phyloP scores from a whole-genome alignment of 1,284 basidiomycete genomes.

The Melampsora larici-populina region DNA sequence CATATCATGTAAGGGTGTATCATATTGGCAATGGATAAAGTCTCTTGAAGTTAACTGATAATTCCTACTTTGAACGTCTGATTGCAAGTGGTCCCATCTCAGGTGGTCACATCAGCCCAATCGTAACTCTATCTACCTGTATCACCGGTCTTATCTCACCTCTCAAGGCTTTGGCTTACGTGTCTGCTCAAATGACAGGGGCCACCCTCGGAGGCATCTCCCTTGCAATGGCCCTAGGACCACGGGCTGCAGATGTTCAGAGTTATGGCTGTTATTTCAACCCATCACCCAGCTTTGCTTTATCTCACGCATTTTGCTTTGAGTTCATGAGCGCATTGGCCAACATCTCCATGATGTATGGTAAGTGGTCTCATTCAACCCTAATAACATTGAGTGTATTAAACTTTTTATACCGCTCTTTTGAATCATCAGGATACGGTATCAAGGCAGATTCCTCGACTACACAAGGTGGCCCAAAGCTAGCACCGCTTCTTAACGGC shows the following conservation, averaged over 20 bases:
- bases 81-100: conserved; percentile 11
- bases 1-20: conserved; percentile 3
- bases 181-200: conserved; percentile 20
- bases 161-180: conserved; percentile 2
- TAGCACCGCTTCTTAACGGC: conserved; percentile 15
- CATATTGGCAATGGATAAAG: not conserved
- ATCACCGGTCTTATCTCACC: conserved; percentile 16
- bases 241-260: not conserved
- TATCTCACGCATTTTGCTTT: conserved; percentile 6
- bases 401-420: not conserved
- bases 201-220: conserved; percentile 14
- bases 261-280: conserved; percentile 29
- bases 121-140: conserved; percentile 23
- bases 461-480: not conserved
- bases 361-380: not conserved
- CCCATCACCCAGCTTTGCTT: conserved; percentile 3
- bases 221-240: conserved; percentile 5
- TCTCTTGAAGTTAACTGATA: not conserved
- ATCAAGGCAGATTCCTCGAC: not conserved
- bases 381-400: not conserved
- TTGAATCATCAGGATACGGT: not conserved
- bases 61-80: not conserved
- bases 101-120: conserved; percentile 24
- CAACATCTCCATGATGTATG: conserved; percentile 26
- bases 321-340: conserved; percentile 27